These are phyloP conservation scores for Leccinum fibrillosum DNA, from an alignment of 768 basidiomycete genomes.

Conservation along the genomic window DNA sequence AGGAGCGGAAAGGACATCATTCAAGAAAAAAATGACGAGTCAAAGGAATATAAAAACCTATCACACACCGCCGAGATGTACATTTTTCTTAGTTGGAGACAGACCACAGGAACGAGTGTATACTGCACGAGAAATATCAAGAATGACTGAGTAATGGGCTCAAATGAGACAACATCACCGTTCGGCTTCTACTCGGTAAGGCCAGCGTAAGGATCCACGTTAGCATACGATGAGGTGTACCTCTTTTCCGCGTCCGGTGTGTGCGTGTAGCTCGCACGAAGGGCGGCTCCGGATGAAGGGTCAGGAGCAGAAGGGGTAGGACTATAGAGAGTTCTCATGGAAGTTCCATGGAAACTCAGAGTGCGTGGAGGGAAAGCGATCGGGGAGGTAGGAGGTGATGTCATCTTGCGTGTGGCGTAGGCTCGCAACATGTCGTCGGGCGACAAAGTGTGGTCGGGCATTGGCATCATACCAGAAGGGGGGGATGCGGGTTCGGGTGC, in stretches of 20 bases:
- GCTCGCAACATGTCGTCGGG: constrained; percentile 79
- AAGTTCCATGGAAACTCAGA: constrained; percentile 22
- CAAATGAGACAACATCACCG: neutral
- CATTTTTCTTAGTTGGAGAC: constrained; percentile 11
- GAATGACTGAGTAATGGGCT: neutral
- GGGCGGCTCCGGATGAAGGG: neutral
- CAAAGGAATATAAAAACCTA: neutral
- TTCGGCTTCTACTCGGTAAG: constrained; percentile 4
- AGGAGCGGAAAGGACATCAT: neutral
- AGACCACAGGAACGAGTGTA: neutral
- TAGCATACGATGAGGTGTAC: constrained; percentile 24
- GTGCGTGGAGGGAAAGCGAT: constrained; percentile 29
- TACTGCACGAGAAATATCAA: neutral
- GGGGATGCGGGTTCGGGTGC: constrained; percentile 33
- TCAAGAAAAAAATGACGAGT: neutral
- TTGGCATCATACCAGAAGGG: constrained; percentile 36
- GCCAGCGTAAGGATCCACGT: constrained; percentile 25
- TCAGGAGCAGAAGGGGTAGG: constrained; percentile 18
- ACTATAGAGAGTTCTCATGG: constrained; percentile 30
- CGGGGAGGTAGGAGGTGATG: constrained; percentile 32
- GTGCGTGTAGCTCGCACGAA: constrained; percentile 8
- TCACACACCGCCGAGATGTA: constrained; percentile 15
- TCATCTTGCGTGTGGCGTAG: constrained; percentile 51
- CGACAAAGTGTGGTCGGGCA: constrained; percentile 43
- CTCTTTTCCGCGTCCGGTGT: constrained; percentile 19